phyloP scores from a whole-genome alignment of 768 basidiomycete genomes.

The Mycena albidolilacea region DNA sequence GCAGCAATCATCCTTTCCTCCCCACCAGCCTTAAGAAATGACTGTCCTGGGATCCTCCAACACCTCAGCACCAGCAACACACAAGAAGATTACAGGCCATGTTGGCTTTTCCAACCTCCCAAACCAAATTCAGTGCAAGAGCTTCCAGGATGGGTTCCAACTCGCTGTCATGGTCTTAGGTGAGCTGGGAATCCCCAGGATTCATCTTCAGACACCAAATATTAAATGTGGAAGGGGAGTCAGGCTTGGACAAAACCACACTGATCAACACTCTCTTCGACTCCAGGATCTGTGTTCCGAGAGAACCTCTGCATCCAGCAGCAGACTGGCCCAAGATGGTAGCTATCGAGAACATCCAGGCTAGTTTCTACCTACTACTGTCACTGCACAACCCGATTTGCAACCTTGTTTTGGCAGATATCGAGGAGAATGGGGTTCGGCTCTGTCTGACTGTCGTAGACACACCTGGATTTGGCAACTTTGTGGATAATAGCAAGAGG shows the following conservation, averaged over 20 bases:
- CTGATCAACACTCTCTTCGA: slow-evolving; percentile 99
- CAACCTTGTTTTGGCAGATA: slow-evolving; percentile 71
- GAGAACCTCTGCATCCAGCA: slow-evolving; percentile 86
- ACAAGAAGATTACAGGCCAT: slow-evolving; percentile 95
- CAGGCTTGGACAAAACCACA: slow-evolving; percentile 98
- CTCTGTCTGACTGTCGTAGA: slow-evolving; percentile 97
- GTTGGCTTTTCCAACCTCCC: slow-evolving; percentile 98
- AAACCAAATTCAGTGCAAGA: slow-evolving; percentile 99
- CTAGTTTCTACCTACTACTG: slow-evolving; percentile 69
- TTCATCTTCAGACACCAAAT: slow-evolving; percentile 19
- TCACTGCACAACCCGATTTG: slow-evolving; percentile 29
- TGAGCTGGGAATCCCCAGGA: slow-evolving; percentile 58
- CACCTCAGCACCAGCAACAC: slow-evolving; percentile 61
- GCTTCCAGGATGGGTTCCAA: slow-evolving; percentile 97
- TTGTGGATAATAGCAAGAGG: slow-evolving; percentile 99
- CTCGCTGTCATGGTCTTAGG: slow-evolving; percentile 99
- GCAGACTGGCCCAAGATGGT: slow-evolving; percentile 93
- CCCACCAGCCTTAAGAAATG: slow-evolving; percentile 19
- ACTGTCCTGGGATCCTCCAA: slow-evolving; percentile 29
- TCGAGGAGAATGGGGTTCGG: slow-evolving; percentile 98
- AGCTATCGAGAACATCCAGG: slow-evolving; percentile 97
- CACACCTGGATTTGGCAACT: slow-evolving; percentile 99
- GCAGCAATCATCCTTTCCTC: not conserved
- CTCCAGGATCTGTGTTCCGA: slow-evolving; percentile 91
- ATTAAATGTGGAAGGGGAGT: slow-evolving; percentile 78